phyloP scores from a whole-genome alignment of 1,284 basidiomycete species.

The Cystobasidium pallidum region DNA sequence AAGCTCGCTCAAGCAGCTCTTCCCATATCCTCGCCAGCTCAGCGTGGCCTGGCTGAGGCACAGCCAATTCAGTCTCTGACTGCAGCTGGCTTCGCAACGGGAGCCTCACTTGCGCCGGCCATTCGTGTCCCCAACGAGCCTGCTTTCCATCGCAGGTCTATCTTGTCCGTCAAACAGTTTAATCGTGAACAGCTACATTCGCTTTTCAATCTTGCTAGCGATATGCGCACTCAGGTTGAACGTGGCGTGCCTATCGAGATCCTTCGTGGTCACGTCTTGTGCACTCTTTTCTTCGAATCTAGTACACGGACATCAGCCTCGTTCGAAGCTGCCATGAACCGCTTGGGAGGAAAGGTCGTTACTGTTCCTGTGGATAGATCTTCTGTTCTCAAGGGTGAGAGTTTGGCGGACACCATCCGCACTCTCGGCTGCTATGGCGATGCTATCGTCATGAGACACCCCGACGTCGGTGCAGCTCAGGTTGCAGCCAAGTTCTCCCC shows the following conservation, averaged over 20 bases:
- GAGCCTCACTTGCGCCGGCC: slow-evolving; percentile 59
- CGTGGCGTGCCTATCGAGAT: slow-evolving; percentile 86
- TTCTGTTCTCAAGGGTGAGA: slow-evolving; percentile 93
- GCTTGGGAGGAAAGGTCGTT: slow-evolving; percentile 93
- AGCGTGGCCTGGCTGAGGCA: slow-evolving; percentile 10
- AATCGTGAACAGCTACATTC: slow-evolving; percentile 86
- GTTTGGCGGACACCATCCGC: slow-evolving; percentile 87
- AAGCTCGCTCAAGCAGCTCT: slow-evolving; percentile 46
- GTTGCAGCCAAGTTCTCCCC: slow-evolving; percentile 91
- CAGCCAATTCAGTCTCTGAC: slow-evolving; percentile 30
- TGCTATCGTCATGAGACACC: slow-evolving; percentile 92
- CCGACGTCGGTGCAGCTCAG: slow-evolving; percentile 87
- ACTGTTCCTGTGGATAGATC: slow-evolving; percentile 78
- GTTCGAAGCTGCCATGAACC: slow-evolving; percentile 99
- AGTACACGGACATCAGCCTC: slow-evolving; percentile 93
- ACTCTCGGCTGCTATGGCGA: slow-evolving; percentile 96
- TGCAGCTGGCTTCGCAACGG: slow-evolving; percentile 55
- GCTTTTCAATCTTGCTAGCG: slow-evolving; percentile 91
- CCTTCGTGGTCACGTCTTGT: slow-evolving; percentile 86
- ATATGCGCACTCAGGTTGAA: slow-evolving; percentile 96
- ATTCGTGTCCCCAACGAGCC: slow-evolving; percentile 47
- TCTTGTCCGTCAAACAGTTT: slow-evolving; percentile 94
- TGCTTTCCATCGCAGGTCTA: slow-evolving; percentile 82
- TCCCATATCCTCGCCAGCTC: slow-evolving; percentile 47
- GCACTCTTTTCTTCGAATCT: slow-evolving; percentile 97